These are phyloP conservation scores for Pythium folliculosum DNA, from an alignment of 352 stramenopile genomes.

Conservation along the genomic window DNA sequence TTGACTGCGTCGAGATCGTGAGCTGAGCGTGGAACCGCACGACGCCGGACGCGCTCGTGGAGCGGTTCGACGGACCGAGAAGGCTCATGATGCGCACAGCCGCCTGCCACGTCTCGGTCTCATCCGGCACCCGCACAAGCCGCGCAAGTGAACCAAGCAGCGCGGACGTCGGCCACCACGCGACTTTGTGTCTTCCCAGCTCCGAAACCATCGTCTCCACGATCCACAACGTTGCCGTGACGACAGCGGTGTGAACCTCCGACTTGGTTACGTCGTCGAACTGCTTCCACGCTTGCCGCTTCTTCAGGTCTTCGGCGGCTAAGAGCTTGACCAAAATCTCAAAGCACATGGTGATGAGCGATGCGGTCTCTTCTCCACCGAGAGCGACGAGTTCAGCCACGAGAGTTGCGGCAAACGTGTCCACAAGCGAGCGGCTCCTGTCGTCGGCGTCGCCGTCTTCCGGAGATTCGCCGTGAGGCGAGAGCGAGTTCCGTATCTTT, in stretches of 20 bases:
- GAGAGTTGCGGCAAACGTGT: constrained; percentile 22
- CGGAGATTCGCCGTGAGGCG: background rate
- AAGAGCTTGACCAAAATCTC: constrained; percentile 38
- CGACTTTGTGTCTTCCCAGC: constrained; percentile 12
- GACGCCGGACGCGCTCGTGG: background rate
- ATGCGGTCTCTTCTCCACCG: background rate
- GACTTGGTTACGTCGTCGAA: constrained; percentile 10
- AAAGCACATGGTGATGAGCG: constrained; percentile 30
- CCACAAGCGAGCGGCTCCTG: background rate
- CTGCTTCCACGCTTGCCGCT: background rate
- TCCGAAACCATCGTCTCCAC: constrained; percentile 50
- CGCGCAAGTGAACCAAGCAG: constrained; percentile 41
- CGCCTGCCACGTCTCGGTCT: constrained; percentile 43
- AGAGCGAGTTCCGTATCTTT: background rate
- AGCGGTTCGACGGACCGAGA: constrained; percentile 25
- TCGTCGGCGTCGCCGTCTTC: background rate
- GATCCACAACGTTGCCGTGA: constrained; percentile 37
- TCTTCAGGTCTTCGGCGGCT: constrained; percentile 14
- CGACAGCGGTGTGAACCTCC: constrained; percentile 12
- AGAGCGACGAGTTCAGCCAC: constrained; percentile 12
- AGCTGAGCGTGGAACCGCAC: constrained; percentile 3
- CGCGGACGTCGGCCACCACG: constrained; percentile 38
- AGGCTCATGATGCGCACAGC: constrained; percentile 45
- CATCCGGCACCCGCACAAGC: constrained; percentile 37
- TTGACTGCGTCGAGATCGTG: constrained; percentile 3